Evolutionary conservation across 177 flowering plant species (phyloP), one percentile per base, ranked within the genome.

Genomic region (Vitis hybrid): DNA sequence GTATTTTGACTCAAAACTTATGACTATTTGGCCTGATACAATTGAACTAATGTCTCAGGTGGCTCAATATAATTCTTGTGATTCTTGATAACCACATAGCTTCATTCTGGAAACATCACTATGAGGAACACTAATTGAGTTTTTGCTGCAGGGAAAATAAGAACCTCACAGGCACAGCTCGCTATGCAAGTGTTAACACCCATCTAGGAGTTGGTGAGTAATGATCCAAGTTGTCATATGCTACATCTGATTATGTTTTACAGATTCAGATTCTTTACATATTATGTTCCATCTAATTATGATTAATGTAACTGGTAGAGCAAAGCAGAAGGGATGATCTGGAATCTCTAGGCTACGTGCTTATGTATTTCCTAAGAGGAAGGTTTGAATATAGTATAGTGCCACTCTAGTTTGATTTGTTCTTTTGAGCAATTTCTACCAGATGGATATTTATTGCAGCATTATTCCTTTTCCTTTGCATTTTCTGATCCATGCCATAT

Each of bases 291-390:
- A 20, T 20, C 49, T 55, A 56, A 18, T 61, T 41, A 54, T 49
- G 48, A 58, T 15, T 72, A 48, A 57, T 69, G 35, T 6, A 69
- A 2, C 66, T 77, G 61, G 73, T 84, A 90, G 94, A 90, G 65
- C 94, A 90, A 88, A 88, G 94, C 77, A 83, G 92, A 74, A 81
- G 94, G 75, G 94, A 90, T 83, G 94, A 90, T 82, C 75, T 90
- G 75, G 94, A 90, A 71, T 90, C 94, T 82, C 90, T 90, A 74
- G 94, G 94, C 71, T 90, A 86, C 66, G 91, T 90, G 66, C 91
- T 90, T 46, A 86, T 90, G 94, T 90, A 90, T 73, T 90, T 90
- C 70, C 78, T 90, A 21, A 85, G 91, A 73, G 94, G 94, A 85
- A 90, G 94, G 94, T 88, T 32, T 20, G 50, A 65, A 63, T 32